Conservation (phyloP, 1,284 basidiomycete species). For the Cutaneotrichosporon sp. region DNA sequence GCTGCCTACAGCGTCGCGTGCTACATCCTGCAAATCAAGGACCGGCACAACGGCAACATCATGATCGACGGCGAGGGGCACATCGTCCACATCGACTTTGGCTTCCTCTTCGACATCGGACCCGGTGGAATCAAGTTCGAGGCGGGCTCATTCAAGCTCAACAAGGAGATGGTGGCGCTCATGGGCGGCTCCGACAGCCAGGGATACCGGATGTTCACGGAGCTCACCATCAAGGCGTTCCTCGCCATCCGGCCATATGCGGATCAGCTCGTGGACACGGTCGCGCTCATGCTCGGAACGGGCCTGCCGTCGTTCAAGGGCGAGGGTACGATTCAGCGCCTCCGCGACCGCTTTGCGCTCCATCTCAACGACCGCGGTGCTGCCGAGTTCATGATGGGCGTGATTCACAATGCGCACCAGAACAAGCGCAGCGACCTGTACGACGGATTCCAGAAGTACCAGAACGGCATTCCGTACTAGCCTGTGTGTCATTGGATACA, state of each 20-base stretch:
- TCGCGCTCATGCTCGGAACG: conserved; percentile 90
- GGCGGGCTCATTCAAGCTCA: conserved; percentile 94
- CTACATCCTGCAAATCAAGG: conserved; percentile 96
- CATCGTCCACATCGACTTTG: conserved; percentile 92
- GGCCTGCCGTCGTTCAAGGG: conserved; percentile 96
- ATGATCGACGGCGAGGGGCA: conserved; percentile 98
- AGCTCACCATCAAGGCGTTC: conserved; percentile 93
- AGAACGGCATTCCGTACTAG: conserved; percentile 44
- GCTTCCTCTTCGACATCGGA: conserved; percentile 97
- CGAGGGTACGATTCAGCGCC: conserved; percentile 77
- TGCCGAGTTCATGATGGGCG: conserved; percentile 82
- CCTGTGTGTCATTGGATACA: too few species aligned
- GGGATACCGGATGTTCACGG: conserved; percentile 90
- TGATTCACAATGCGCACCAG: conserved; percentile 89
- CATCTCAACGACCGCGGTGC: conserved; percentile 82
- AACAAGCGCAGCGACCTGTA: conserved; percentile 88
- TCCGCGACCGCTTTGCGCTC: conserved; percentile 81
- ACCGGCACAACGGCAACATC: conserved; percentile 97
- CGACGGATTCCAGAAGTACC: conserved; percentile 64
- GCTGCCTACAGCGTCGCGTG: conserved; percentile 98
- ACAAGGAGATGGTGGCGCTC: conserved; percentile 93
- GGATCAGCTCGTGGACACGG: conserved; percentile 80
- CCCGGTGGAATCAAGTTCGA: conserved; percentile 80
- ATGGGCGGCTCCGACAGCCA: conserved; percentile 94
- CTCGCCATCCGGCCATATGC: conserved; percentile 87